These are phyloP conservation scores for Termitomyces sp. DNA, from an alignment of 768 basidiomycete species.

Conservation along the genomic window DNA sequence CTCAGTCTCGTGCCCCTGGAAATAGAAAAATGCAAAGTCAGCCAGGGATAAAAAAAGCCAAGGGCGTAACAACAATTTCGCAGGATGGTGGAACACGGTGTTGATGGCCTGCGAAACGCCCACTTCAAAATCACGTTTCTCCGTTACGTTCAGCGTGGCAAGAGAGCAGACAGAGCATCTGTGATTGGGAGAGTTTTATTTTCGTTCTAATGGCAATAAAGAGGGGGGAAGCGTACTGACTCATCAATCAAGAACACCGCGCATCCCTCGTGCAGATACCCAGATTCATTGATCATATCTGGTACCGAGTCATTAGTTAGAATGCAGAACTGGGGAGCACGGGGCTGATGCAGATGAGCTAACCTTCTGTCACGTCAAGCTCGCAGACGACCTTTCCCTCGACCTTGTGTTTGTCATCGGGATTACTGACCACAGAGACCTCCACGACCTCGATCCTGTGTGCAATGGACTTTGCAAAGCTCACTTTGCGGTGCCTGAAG, in stretches of 20 bases:
- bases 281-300: constrained; percentile 41
- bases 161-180: constrained; percentile 41
- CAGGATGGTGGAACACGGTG: constrained; percentile 38
- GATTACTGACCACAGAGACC: constrained; percentile 32
- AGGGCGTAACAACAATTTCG: constrained; percentile 24
- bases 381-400: constrained; percentile 37
- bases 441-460: constrained; percentile 29
- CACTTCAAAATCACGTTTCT: constrained; percentile 21
- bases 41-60: background rate
- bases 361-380: constrained; percentile 41
- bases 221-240: constrained; percentile 20
- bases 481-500: constrained; percentile 22
- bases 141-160: constrained; percentile 25
- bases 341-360: too few relatives aligned
- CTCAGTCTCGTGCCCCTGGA: constrained; percentile 39
- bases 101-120: constrained; percentile 45
- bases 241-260: constrained; percentile 41
- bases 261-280: constrained; percentile 37
- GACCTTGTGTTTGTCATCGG: constrained; percentile 28
- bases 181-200: background rate
- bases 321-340: background rate
- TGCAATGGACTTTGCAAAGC: constrained; percentile 26
- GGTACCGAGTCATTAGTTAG: constrained; percentile 5
- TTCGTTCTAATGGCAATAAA: background rate
- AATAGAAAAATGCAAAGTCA: background rate